These are phyloP conservation scores for Colletotrichum tabaci DNA, from an alignment of 2,329 filamentous ascomycete species.

Conservation along the genomic window DNA sequence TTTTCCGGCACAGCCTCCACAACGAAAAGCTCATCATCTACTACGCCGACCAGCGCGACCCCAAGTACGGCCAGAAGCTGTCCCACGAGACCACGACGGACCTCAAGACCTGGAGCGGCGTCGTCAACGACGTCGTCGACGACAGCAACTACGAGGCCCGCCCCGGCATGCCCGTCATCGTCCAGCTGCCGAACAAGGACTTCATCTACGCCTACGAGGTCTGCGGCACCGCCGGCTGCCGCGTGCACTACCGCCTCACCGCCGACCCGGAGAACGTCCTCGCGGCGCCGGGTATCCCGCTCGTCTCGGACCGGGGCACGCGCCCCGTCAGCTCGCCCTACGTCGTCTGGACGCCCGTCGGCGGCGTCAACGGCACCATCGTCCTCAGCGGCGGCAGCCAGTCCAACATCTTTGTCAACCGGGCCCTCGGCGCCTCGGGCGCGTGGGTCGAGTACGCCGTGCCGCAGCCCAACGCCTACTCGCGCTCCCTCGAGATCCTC, in stretches of 20 bases:
- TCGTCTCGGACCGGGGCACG: conserved; percentile 51
- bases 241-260: conserved; percentile 62
- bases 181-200: conserved; percentile 69
- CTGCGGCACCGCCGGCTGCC: conserved; percentile 62
- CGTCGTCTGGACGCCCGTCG: conserved; percentile 60
- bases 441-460: conserved; percentile 56
- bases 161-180: conserved; percentile 78
- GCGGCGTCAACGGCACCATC: conserved; percentile 61
- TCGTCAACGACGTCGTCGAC: conserved; percentile 74
- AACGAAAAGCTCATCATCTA: conserved; percentile 74
- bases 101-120: conserved; percentile 69
- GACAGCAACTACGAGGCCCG: conserved; percentile 70
- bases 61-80: conserved; percentile 77
- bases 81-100: conserved; percentile 75
- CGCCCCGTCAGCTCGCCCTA: conserved; percentile 56
- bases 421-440: conserved; percentile 53
- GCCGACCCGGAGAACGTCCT: conserved; percentile 55
- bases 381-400: conserved; percentile 58
- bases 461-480: conserved; percentile 56
- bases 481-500: conserved; percentile 54
- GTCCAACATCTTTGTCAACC: conserved; percentile 60
- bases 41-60: conserved; percentile 80
- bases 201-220: conserved; percentile 78
- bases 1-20: conserved; percentile 58
- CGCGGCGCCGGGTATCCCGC: conserved; percentile 48